Conservation (phyloP, 2,329 filamentous ascomycete species). For the Fusarium sp. region DNA sequence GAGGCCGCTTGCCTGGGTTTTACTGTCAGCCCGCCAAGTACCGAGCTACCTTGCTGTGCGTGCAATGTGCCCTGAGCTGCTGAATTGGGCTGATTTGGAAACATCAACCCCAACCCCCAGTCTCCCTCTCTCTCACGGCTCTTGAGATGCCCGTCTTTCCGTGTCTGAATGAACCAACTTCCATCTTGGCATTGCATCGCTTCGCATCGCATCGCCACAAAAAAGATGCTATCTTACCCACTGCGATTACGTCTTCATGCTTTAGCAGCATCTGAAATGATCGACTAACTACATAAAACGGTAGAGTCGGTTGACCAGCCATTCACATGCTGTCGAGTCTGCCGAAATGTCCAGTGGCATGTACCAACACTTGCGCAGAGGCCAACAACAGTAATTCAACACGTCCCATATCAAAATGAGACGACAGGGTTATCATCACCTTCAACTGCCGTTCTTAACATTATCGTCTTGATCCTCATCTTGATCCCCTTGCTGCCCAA, state of each 20-base stretch:
- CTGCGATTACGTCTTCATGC: conserved; percentile 37
- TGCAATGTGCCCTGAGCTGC: not conserved
- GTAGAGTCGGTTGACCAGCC: conserved; percentile 17
- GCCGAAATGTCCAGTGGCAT: conserved; percentile 24
- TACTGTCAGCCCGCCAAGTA: conserved; percentile 36
- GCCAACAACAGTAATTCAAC: conserved; percentile 25
- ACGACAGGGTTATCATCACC: conserved; percentile 23
- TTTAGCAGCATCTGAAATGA: conserved; percentile 21
- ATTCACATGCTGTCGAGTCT: conserved; percentile 22
- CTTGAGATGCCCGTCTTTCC: conserved; percentile 7
- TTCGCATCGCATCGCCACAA: conserved; percentile 42
- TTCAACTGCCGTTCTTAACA: conserved; percentile 35
- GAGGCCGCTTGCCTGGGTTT: conserved; percentile 17
- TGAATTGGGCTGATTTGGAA: conserved; percentile 11
- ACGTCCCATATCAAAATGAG: conserved; percentile 10
- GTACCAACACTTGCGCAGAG: conserved; percentile 27
- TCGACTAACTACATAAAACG: conserved; percentile 8
- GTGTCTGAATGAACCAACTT: conserved; percentile 23
- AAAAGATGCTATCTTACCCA: conserved; percentile 33
- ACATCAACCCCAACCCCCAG: conserved; percentile 24
- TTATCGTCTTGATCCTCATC: conserved; percentile 20
- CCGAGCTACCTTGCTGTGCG: conserved; percentile 31
- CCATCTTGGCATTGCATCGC: conserved; percentile 39
- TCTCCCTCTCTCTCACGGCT: conserved; percentile 8
- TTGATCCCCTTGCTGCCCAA: conserved; percentile 23